Evolutionary conservation across 176 grass and related monocot species (phyloP), one percentile per base, ranked within the genome.

Genomic region (Olyra latifolia): DNA sequence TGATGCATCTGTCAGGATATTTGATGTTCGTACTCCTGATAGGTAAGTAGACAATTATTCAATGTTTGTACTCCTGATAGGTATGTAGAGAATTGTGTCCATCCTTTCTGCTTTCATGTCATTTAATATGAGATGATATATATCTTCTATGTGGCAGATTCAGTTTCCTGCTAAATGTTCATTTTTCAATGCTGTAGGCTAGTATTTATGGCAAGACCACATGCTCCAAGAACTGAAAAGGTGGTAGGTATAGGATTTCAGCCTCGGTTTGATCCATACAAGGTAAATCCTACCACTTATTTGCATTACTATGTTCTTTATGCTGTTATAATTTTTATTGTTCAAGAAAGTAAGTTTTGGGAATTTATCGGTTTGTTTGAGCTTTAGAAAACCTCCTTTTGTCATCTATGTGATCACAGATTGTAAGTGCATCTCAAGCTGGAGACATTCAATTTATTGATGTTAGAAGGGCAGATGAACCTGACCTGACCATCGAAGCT

Each of bases 241-340:
- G 91, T 99, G 78, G 91, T 99, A 25, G 97, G 97, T 62, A 82
- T 99, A 76, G 97, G 97, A 7, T 99, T 99, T 89, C 97, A 99
- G 67, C 91, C 97, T 84, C 91, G 84, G 7, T 81, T 88, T 83
- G 97, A 99, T 83, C 87, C 97, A 71, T 84, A 79, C 38, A 99
- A 93, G 93, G 97, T 99, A 87, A 77, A 54, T 59, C 39, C 7
- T 50, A 53, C 47, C 56, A 41, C 57, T 73, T 59, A 4, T 55
- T 76, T 74, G 14, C 41, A 52, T 81, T 81, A 39, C 13, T 6
- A 39, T 83, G 52, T 58, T 67, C 30, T 90, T 74, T 78, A 41
- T 58, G 69, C 8, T 10, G 20, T 86, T 75, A 28, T 67, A 57
- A 80, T 81, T 81, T 78, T 24, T 58, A 72, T 67, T 72, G n/a